phyloP scores from a whole-genome alignment of 78 protist species.

The Capsaspora owczarzaki region DNA sequence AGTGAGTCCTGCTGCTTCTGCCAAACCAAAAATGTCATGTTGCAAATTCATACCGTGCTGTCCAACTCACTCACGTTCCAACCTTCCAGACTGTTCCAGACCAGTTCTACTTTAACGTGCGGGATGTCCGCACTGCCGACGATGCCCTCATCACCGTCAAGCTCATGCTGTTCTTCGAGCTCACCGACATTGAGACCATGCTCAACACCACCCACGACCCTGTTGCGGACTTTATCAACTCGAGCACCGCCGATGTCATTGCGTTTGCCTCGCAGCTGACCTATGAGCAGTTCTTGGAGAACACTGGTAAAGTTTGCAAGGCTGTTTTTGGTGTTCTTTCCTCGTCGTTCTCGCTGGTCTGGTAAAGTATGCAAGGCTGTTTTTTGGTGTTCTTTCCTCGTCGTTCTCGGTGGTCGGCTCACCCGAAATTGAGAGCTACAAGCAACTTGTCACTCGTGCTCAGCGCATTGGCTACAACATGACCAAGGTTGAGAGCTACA shows the following conservation, averaged over 20 bases:
- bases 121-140: slow-evolving; percentile 23
- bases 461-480: slow-evolving; percentile 9
- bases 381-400: background rate
- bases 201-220: slow-evolving; percentile 13
- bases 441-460: background rate
- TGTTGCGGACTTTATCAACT: slow-evolving; percentile 20
- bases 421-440: too few relatives aligned
- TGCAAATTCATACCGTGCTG: too few relatives aligned
- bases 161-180: slow-evolving; percentile 31
- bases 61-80: too few relatives aligned
- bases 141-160: slow-evolving; percentile 14
- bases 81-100: too few relatives aligned
- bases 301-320: too few relatives aligned
- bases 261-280: background rate
- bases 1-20: too few relatives aligned
- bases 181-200: slow-evolving; percentile 2
- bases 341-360: background rate
- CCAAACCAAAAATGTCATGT: too few relatives aligned
- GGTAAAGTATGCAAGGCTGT: too few relatives aligned
- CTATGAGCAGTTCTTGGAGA: slow-evolving; percentile 12
- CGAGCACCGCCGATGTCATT: slow-evolving; percentile 9
- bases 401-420: background rate
- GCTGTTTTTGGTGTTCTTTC: too few relatives aligned
- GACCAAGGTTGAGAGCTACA: background rate
- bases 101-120: background rate